Base-by-base conservation (phyloP, 1,284 basidiomycete genomes). In the Microstroma glucosiphilum region DNA sequence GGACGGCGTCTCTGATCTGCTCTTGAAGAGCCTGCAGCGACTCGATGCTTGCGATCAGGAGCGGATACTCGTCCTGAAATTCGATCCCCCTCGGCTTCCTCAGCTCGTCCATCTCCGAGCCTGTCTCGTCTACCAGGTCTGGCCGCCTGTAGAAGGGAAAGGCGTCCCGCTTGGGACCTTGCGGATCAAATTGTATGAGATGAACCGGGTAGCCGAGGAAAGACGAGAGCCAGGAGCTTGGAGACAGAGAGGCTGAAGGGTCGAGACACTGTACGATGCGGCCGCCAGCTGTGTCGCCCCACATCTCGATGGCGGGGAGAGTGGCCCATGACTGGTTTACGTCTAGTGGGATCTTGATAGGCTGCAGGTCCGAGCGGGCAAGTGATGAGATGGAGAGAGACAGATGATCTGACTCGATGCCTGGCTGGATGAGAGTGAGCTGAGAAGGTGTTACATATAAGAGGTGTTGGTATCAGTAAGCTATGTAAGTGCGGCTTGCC, bases 1-100 rank as follows among this genome's bases (percentile, higher is more conserved):
- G 26, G 2, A 48, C 58, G 0, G 69, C 68, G 7, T 66, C 49
- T 1, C 25, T 6, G 7, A 75, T 61, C 41, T 70, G 69, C 2
- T 40, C 42, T 13, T 67, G 59, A 1, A 75, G 58, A 8, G 40
- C 67, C 0, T 46, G 42, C 1, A 75, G 60, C 11, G 63, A 66
- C 54, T 70, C 71, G 4, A 46, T 26, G 13, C 67, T 71, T 6
- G 72, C 62, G 17, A 75, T 60, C 2, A 73, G 63, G 0, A 75
- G 65, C 2, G 72, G 72, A 53, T 75, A 75, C 40, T 71, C 69
- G 57, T 75, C 71, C 43, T 71, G 69, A 40, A 73, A 75, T 43
- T 72, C 71, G 40, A 75, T 64, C 0, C 67, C 67, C 12, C 66
- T 62, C 30, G 58, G 61, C 1, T 64, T 59, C 12, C 66, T 13